These are phyloP conservation scores for Nissolia schottii DNA, from an alignment of 306 rosid species.

Conservation along the genomic window DNA sequence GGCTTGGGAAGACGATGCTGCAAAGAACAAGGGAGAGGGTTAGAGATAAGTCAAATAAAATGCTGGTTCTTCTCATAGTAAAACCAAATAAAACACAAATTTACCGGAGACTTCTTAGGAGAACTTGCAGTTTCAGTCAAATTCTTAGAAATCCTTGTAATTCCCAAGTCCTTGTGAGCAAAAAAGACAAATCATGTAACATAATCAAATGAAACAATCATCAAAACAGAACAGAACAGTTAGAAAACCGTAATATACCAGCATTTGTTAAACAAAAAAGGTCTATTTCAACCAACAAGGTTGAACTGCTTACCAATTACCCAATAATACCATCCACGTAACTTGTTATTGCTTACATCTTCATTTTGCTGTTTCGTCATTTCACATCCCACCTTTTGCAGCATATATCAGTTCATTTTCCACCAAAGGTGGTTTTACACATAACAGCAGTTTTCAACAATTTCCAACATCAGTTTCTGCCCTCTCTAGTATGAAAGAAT, in stretches of 20 bases:
- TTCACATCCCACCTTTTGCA: no score
- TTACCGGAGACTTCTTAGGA: constrained; percentile 50
- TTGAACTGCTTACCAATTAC: no score
- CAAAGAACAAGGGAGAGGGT: neutral
- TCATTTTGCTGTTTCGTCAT: no score
- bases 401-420: no score
- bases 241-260: neutral
- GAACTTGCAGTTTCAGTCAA: constrained; percentile 38
- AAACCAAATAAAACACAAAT: neutral
- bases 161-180: constrained; percentile 56
- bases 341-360: no score
- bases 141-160: constrained; percentile 47
- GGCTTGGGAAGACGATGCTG: constrained; percentile 37
- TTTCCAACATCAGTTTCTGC: no score
- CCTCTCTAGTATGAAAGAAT: no score
- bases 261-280: neutral
- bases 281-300: neutral
- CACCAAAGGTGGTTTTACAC: no score
- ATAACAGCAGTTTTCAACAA: no score
- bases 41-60: neutral
- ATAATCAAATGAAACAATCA: neutral
- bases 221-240: neutral
- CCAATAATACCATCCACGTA: no score
- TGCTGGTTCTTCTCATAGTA: neutral
- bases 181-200: neutral